Percentiles rank a stretch among this genome's conserved stretches.
phyloP scores from a whole-genome alignment of 2,329 filamentous ascomycete species.

The Aspergillus puulaauensis region DNA sequence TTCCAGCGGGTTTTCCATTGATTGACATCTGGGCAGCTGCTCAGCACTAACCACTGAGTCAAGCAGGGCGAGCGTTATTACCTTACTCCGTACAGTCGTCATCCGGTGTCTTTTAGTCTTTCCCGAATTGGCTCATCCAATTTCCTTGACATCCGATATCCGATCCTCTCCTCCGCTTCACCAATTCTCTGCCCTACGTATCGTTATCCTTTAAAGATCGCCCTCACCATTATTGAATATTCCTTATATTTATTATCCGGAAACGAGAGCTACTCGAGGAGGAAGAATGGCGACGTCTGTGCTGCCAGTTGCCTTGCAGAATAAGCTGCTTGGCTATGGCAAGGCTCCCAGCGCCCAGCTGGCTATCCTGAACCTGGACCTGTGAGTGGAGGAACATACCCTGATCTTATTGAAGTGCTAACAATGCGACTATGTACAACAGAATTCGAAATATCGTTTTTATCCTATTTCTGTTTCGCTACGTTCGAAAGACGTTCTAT shows the following conservation, averaged over 20 bases:
- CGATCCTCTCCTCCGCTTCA: conserved; percentile 11
- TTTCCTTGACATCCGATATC: conserved; percentile 16
- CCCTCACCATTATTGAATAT: background rate
- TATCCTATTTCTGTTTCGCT: conserved; percentile 80
- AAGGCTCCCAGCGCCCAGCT: conserved; percentile 34
- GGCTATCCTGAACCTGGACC: conserved; percentile 40
- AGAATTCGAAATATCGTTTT: conserved; percentile 87
- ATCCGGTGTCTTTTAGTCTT: background rate
- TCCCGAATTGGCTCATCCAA: background rate
- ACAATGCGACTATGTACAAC: background rate
- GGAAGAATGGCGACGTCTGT: conserved; percentile 40
- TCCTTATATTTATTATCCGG: background rate
- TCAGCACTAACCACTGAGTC: background rate
- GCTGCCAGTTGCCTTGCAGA: conserved; percentile 45
- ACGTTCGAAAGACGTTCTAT: conserved; percentile 75
- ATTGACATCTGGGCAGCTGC: background rate
- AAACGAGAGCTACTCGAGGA: background rate
- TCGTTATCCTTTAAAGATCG: conserved; percentile 1
- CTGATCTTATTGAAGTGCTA: background rate
- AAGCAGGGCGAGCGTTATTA: background rate
- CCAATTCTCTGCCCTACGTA: background rate
- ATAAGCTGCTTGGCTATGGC: conserved; percentile 42
- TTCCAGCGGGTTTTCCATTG: background rate
- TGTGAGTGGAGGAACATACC: conserved; percentile 35
- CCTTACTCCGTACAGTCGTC: background rate